Evolutionary conservation across 768 basidiomycete species (phyloP).

Genomic region (Podaxis rugospora): DNA sequence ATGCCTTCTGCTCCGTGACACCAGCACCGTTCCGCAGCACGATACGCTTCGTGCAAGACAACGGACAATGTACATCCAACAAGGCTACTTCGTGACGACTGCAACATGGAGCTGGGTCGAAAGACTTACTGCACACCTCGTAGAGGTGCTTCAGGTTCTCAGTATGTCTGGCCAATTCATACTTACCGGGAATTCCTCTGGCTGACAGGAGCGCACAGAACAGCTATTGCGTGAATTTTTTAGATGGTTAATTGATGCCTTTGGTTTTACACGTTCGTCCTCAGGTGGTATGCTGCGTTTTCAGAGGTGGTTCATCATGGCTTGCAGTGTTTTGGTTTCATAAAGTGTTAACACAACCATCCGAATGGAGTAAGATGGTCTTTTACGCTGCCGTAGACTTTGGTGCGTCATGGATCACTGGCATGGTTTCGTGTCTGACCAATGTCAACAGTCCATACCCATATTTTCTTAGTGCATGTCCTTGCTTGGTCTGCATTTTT

Average conservation of each 20-base stretch:
- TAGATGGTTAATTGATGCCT: background rate
- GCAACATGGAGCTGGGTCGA: background rate
- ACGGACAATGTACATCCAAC: constrained; percentile 2
- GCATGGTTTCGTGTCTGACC: background rate
- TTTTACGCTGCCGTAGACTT: background rate
- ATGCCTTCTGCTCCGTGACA: constrained; percentile 5
- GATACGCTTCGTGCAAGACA: background rate
- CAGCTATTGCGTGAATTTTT: background rate
- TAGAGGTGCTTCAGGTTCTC: background rate
- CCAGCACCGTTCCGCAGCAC: background rate
- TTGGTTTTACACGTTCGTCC: background rate
- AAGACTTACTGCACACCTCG: background rate
- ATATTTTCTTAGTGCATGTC: constrained; percentile 26
- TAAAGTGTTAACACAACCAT: constrained; percentile 13
- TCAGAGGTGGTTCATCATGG: background rate
- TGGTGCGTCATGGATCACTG: background rate
- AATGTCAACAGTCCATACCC: constrained; percentile 21
- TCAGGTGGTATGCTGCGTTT: background rate
- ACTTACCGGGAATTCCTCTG: background rate
- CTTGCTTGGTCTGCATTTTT: constrained; percentile 35
- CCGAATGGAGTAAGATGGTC: constrained; percentile 14
- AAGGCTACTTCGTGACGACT: background rate
- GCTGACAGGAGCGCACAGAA: background rate
- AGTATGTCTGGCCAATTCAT: background rate
- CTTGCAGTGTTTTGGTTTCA: background rate